These are phyloP conservation scores for Phytopythium boreale DNA, from an alignment of 352 stramenopile species.

Conservation along the genomic window DNA sequence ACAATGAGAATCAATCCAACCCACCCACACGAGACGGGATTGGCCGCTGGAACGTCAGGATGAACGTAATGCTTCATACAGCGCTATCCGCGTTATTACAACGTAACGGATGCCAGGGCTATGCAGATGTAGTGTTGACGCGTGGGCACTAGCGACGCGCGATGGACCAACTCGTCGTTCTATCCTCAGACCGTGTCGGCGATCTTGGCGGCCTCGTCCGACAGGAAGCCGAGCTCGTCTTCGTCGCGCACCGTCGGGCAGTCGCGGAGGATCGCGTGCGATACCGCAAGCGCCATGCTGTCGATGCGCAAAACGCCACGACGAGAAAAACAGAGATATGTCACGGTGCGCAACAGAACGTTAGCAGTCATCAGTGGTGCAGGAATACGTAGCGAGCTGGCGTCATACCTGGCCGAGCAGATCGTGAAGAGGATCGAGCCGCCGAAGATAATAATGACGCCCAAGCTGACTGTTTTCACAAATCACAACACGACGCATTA, in stretches of 20 bases:
- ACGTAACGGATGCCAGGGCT: not conserved
- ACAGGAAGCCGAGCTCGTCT: conserved; percentile 80
- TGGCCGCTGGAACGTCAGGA: not conserved
- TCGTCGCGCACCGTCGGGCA: conserved; percentile 71
- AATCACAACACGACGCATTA: not conserved
- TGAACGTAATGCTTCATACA: not conserved
- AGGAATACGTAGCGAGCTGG: not conserved
- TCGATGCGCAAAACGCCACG: not conserved
- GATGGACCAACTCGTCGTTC: conserved; percentile 8
- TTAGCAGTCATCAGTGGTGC: conserved; percentile 2
- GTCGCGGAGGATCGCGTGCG: conserved; percentile 78
- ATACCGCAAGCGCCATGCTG: conserved; percentile 70
- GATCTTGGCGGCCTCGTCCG: conserved; percentile 58
- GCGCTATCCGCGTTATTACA: not conserved
- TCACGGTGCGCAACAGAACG: not conserved
- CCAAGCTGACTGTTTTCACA: conserved; percentile 48
- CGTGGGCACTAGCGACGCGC: conserved; percentile 5
- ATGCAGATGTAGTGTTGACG: conserved; percentile 4
- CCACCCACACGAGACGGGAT: too few species aligned
- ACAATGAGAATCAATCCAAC: not conserved
- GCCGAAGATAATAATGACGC: conserved; percentile 79
- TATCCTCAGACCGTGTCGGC: conserved; percentile 61
- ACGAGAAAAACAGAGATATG: not conserved
- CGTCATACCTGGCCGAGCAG: conserved; percentile 68
- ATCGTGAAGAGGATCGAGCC: conserved; percentile 88